Conservation (phyloP, 1,284 basidiomycete genomes). For the Marasmius oreades region DNA sequence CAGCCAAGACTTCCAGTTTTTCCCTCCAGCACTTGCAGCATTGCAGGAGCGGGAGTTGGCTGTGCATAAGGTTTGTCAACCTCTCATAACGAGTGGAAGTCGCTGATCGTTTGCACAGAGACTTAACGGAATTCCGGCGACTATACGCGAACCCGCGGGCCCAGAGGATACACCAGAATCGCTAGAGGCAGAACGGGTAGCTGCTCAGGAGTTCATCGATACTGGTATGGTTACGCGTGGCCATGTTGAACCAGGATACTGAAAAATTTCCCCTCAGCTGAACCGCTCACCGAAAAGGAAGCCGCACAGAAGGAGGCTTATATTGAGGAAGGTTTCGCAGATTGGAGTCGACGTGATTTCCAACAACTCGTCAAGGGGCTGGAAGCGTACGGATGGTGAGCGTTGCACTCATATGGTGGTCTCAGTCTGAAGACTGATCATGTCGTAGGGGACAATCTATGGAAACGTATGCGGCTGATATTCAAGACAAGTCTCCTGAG, state of each 20-base stretch:
- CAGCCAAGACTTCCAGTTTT: slow-evolving; percentile 98
- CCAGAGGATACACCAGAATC: slow-evolving; percentile 80
- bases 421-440: not conserved
- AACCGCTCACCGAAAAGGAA: slow-evolving; percentile 86
- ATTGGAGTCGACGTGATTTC: slow-evolving; percentile 93
- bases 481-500: slow-evolving; percentile 81
- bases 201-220: slow-evolving; percentile 87
- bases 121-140: slow-evolving; percentile 74
- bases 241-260: not conserved
- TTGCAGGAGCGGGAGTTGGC: slow-evolving; percentile 89
- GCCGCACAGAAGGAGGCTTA: slow-evolving; percentile 75
- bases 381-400: slow-evolving; percentile 85
- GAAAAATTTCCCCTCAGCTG: slow-evolving; percentile 46
- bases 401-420: slow-evolving; percentile 4
- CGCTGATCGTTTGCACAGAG: slow-evolving; percentile 34
- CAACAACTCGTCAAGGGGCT: slow-evolving; percentile 84
- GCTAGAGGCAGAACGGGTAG: slow-evolving; percentile 78
- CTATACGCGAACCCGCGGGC: slow-evolving; percentile 60
- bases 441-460: slow-evolving; percentile 62
- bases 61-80: slow-evolving; percentile 61
- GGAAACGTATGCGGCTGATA: slow-evolving; percentile 79
- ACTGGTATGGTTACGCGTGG: slow-evolving; percentile 46
- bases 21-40: slow-evolving; percentile 77
- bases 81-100: not conserved
- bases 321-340: slow-evolving; percentile 78